A percentile compares a stretch with the other conserved stretches of the same genome.
Conservation (phyloP, 1,139 yeast genomes). For the Pichia cactophila region DNA sequence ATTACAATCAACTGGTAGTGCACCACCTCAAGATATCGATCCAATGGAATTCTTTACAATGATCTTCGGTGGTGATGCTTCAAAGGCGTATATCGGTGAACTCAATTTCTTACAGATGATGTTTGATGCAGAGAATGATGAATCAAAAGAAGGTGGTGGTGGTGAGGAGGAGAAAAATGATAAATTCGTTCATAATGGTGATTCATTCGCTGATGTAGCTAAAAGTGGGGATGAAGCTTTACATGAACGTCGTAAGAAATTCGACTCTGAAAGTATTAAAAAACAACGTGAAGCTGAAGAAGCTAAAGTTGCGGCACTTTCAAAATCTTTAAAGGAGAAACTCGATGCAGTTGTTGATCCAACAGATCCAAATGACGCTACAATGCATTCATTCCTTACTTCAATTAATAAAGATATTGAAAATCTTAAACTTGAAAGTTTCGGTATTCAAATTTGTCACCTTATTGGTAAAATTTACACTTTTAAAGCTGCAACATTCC, state of each 20-base stretch:
- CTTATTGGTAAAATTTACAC: conserved; percentile 68
- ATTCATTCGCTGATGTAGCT: conserved; percentile 11
- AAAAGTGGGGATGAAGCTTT: conserved; percentile 19
- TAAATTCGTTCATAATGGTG: not conserved
- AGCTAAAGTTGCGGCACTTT: conserved; percentile 47
- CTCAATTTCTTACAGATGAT: conserved; percentile 55
- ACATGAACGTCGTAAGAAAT: conserved; percentile 42
- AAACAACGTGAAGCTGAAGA: conserved; percentile 50
- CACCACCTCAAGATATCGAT: conserved; percentile 61
- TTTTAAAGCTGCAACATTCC: conserved; percentile 51
- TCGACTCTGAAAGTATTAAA: conserved; percentile 43
- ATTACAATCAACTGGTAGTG: conserved; percentile 32
- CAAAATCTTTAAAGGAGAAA: conserved; percentile 39
- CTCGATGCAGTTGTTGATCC: conserved; percentile 28
- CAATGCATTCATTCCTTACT: conserved; percentile 7
- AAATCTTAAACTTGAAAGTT: conserved; percentile 84
- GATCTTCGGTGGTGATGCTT: conserved; percentile 92
- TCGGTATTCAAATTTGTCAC: conserved; percentile 85
- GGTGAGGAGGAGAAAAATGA: too few species aligned
- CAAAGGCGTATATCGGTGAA: conserved; percentile 76
- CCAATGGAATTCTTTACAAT: conserved; percentile 81
- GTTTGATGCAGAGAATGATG: conserved; percentile 33
- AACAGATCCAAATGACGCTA: not conserved
- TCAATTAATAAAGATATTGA: conserved; percentile 52
- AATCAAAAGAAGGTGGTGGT: too few species aligned